A percentile compares a stretch with the other conserved stretches of the same genome.
Conservation (phyloP, 2,329 filamentous ascomycete species). For the Colletotrichum sp. region DNA sequence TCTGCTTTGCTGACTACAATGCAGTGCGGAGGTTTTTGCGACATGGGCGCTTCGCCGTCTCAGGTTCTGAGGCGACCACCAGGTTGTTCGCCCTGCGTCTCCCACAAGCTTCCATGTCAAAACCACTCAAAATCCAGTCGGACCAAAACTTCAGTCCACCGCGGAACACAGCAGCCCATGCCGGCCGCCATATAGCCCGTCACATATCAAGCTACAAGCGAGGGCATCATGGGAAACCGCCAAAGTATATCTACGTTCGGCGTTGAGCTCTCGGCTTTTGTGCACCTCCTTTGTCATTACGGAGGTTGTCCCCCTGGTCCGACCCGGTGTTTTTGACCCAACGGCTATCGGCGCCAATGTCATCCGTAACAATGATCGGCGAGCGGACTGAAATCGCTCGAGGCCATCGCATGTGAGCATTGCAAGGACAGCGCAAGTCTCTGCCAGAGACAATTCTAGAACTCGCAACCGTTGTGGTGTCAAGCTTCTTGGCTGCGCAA, state of each 20-base stretch:
- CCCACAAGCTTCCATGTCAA: background rate
- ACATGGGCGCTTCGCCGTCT: conserved; percentile 15
- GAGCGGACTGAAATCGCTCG: background rate
- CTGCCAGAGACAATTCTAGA: background rate
- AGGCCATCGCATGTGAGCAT: background rate
- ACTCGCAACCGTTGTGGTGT: background rate
- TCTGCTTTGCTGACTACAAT: background rate
- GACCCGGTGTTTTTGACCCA: background rate
- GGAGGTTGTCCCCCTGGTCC: background rate
- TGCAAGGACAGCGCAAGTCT: background rate
- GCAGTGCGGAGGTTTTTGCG: background rate
- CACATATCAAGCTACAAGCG: background rate
- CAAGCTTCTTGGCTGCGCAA: background rate
- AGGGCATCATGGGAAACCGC: background rate
- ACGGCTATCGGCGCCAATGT: background rate
- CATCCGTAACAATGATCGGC: background rate
- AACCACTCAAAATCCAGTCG: background rate
- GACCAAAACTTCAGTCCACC: background rate
- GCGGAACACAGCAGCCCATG: background rate
- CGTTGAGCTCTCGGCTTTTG: background rate
- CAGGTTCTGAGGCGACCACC: conserved; percentile 13
- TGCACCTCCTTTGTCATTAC: background rate
- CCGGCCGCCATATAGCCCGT: background rate
- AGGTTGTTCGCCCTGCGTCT: conserved; percentile 5
- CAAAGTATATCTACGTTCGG: background rate